phyloP scores from a whole-genome alignment of 768 basidiomycete genomes.

The Leccinellum albellum region DNA sequence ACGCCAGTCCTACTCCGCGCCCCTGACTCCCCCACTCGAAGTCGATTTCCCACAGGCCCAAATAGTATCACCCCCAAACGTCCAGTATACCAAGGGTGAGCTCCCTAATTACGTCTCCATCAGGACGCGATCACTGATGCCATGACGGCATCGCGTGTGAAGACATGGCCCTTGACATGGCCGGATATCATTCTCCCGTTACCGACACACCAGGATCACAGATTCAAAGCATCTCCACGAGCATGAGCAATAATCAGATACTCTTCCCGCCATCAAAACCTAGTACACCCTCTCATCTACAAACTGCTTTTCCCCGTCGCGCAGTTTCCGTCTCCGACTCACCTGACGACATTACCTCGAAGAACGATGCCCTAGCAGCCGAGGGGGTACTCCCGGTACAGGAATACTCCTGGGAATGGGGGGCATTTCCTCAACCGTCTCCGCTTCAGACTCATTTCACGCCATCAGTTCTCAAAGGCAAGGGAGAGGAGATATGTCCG shows the following conservation, averaged over 20 bases:
- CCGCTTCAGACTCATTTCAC: slow-evolving; percentile 53
- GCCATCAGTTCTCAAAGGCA: slow-evolving; percentile 13
- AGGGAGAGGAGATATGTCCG: slow-evolving; percentile 8
- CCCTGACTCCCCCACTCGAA: slow-evolving; percentile 35
- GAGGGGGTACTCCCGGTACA: slow-evolving; percentile 35
- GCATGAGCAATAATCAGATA: slow-evolving; percentile 3
- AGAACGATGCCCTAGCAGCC: slow-evolving; percentile 2
- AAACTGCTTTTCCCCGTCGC: slow-evolving; percentile 40
- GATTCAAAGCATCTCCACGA: slow-evolving; percentile 7
- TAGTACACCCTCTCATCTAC: slow-evolving; percentile 19
- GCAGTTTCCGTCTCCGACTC: slow-evolving; percentile 55
- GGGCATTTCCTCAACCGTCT: slow-evolving; percentile 79
- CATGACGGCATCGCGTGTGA: slow-evolving; percentile 1
- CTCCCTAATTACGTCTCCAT: slow-evolving; percentile 8
- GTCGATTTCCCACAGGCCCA: slow-evolving; percentile 42
- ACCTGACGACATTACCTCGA: slow-evolving; percentile 42
- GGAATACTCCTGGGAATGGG: slow-evolving; percentile 95
- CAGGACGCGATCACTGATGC: neutral
- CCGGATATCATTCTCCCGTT: slow-evolving; percentile 63
- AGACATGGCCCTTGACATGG: slow-evolving; percentile 80
- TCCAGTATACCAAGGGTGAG: slow-evolving; percentile 60
- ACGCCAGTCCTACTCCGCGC: slow-evolving; percentile 24
- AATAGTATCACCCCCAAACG: slow-evolving; percentile 47
- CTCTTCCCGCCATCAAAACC: slow-evolving; percentile 22
- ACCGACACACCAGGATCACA: slow-evolving; percentile 9